Base-by-base conservation (phyloP, 2,329 filamentous ascomycete genomes). In the Claviceps quebecensis region DNA sequence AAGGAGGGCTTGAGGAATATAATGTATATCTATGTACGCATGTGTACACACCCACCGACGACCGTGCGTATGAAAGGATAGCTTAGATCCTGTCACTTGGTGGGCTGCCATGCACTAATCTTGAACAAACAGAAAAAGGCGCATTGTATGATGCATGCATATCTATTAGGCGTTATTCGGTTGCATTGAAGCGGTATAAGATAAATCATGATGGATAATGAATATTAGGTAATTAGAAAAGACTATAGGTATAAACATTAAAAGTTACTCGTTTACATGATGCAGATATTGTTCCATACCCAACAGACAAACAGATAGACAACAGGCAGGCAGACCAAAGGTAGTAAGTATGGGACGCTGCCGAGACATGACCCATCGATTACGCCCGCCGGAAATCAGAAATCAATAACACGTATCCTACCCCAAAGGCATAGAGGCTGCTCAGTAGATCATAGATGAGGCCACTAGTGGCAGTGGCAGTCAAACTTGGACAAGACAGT, bases 401-500 rank as follows among this genome's bases (percentile, higher is more conserved):
- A 34, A 11, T 11, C 9, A 34, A 26, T 26, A 26, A 26, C 23
- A 26, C 6, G 23, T 34, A 34, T 34, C 9, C 29, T 34, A 4
- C 29, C 29, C 29, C 29, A 11, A 34, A 9, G 29, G 29, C 29
- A 34, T 34, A 4, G 19, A 34, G 9, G 9, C 3, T 34, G 4
- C 9, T 34, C 4, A 41, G n/a, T 4, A 16, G 19, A 23, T 14
- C 6, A 7, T 4, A 16, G 19, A 23, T 14, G 11, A 7, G 34
- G 2, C n/a, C 17, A 26, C 45, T 61, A 64, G 48, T 55, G 49
- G 60, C 65, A 68, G 58, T 61, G 57, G 58, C 64, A 67, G 58
- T 63, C 53, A 56, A 66, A 68, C 40, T 56, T 58, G 52, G 53
- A 52, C 52, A 67, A 53, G 48, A 67, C 53, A 48, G 53, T 53